These are phyloP conservation scores for Cytospora piceae DNA, from an alignment of 2,329 filamentous ascomycete species.

Conservation along the genomic window DNA sequence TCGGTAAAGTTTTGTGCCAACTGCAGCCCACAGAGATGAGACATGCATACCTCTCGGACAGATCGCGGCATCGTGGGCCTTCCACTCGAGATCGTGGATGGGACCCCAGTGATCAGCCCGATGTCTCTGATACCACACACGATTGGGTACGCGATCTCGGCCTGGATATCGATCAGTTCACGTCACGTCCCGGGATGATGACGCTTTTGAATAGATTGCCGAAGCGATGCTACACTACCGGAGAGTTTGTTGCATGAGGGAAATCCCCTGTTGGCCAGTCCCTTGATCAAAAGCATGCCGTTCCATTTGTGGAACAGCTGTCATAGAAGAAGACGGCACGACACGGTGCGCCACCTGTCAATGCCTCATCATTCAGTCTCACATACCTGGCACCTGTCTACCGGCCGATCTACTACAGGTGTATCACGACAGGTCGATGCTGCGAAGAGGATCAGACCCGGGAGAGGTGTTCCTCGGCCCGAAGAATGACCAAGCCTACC, in stretches of 20 bases:
- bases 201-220: background rate
- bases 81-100: constrained; percentile 15
- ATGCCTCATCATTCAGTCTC: background rate
- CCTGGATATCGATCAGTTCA: background rate
- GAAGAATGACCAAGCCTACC: background rate
- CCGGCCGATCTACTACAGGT: background rate
- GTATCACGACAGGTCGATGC: background rate
- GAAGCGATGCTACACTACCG: background rate
- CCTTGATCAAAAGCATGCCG: background rate
- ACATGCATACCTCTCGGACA: background rate
- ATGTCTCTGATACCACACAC: constrained; percentile 10
- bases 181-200: background rate
- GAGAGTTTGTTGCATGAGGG: background rate
- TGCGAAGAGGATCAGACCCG: background rate
- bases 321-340: background rate
- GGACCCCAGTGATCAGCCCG: constrained; percentile 3
- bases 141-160: constrained; percentile 13
- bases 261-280: background rate
- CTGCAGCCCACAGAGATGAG: background rate
- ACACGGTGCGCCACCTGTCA: background rate
- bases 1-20: background rate
- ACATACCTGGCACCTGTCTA: background rate
- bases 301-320: background rate
- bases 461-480: background rate
- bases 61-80: background rate